These are phyloP conservation scores for Neurospora crassa DNA, from an alignment of 2,329 filamentous ascomycete genomes.

Conservation along the genomic window DNA sequence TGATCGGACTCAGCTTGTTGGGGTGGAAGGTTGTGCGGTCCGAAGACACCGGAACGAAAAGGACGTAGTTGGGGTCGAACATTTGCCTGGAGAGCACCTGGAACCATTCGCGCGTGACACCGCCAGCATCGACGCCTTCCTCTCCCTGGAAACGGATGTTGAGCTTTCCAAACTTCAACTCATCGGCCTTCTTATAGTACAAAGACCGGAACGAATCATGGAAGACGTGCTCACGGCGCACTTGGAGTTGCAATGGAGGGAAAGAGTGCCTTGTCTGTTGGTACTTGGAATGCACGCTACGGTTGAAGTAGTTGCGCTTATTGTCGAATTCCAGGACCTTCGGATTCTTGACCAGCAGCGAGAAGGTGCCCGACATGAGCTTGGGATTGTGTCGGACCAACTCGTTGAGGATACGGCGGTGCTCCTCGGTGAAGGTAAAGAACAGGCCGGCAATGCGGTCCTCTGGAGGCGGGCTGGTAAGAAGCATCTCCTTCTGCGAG, in stretches of 20 bases:
- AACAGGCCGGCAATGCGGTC: conserved; percentile 80
- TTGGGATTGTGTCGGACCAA: conserved; percentile 95
- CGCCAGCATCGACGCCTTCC: conserved; percentile 94
- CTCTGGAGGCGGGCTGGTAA: conserved; percentile 71
- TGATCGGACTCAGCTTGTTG: conserved; percentile 87
- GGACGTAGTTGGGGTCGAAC: conserved; percentile 96
- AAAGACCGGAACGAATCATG: conserved; percentile 97
- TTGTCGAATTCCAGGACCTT: conserved; percentile 99
- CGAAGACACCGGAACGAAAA: conserved; percentile 93
- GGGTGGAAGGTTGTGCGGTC: conserved; percentile 98
- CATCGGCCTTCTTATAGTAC: conserved; percentile 91
- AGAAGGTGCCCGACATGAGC: conserved; percentile 97
- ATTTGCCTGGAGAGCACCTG: conserved; percentile 94
- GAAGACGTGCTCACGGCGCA: conserved; percentile 93
- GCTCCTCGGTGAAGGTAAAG: conserved; percentile 95
- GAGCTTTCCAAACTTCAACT: conserved; percentile 98
- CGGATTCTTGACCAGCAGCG: conserved; percentile 91
- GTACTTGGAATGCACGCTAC: conserved; percentile 67
- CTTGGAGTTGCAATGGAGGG: conserved; percentile 71
- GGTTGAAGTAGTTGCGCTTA: conserved; percentile 97
- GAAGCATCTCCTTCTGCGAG: conserved; percentile 55
- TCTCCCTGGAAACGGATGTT: conserved; percentile 96
- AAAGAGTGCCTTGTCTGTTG: conserved; percentile 60
- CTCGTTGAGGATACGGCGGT: conserved; percentile 95
- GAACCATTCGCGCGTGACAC: conserved; percentile 98